Evolutionary conservation across 2,329 filamentous ascomycete genomes (phyloP).

Genomic region (Talaromyces pinophilus): DNA sequence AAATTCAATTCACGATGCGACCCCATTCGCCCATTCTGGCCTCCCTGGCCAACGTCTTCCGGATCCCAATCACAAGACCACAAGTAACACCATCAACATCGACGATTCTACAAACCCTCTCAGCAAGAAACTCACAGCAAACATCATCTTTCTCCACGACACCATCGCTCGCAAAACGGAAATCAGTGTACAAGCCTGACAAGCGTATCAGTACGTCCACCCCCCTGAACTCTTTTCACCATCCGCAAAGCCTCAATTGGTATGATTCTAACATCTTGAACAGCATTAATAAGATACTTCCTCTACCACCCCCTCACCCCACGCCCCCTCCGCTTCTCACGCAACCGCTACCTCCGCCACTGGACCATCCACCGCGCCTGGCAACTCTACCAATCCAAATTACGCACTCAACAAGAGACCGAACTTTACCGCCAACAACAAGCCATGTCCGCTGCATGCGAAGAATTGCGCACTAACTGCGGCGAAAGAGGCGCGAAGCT

Average conservation of each 20-base stretch:
- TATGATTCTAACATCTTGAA: constrained; percentile 6
- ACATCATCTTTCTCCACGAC: constrained; percentile 44
- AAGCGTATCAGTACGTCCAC: constrained; percentile 47
- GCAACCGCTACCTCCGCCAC: constrained; percentile 84
- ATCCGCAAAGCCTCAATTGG: background rate
- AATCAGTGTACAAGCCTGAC: constrained; percentile 37
- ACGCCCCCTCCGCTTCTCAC: constrained; percentile 82
- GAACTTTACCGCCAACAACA: constrained; percentile 80
- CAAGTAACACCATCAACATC: constrained; percentile 29
- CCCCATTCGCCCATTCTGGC: constrained; percentile 44
- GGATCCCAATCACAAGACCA: constrained; percentile 32
- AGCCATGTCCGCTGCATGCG: constrained; percentile 80
- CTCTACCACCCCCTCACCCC: constrained; percentile 68
- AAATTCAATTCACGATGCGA: constrained; percentile 8
- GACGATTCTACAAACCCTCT: constrained; percentile 4
- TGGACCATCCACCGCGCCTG: constrained; percentile 99
- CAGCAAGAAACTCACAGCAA: constrained; percentile 11
- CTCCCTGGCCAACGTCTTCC: constrained; percentile 49
- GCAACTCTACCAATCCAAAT: constrained; percentile 74
- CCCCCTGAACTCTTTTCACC: background rate
- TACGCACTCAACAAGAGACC: constrained; percentile 62
- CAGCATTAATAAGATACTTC: constrained; percentile 68
- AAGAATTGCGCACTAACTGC: constrained; percentile 66
- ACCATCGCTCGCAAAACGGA: constrained; percentile 42
- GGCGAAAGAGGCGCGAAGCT: constrained; percentile 58